phyloP scores from a whole-genome alignment of 2,329 filamentous ascomycete genomes.

The Aspergillus fructus region DNA sequence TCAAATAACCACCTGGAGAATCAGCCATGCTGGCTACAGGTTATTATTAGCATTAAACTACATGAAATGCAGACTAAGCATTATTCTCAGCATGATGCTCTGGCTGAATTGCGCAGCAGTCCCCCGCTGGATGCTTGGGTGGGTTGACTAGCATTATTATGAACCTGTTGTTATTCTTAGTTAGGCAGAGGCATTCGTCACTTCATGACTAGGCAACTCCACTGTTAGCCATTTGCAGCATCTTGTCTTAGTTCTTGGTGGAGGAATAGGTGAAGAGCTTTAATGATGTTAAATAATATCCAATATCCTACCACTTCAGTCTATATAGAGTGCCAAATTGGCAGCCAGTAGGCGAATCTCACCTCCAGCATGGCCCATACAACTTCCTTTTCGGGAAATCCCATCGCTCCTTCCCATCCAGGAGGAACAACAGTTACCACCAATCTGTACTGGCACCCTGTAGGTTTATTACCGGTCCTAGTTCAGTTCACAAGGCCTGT shows the following conservation, averaged over 20 bases:
- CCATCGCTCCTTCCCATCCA: constrained; percentile 3
- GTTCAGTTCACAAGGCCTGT: background rate
- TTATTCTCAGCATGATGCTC: background rate
- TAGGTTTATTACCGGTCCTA: background rate
- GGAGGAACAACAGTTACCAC: background rate
- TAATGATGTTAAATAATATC: background rate
- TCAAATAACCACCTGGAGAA: background rate
- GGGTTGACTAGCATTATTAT: background rate
- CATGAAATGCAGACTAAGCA: background rate
- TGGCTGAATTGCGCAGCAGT: background rate
- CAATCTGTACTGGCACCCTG: background rate
- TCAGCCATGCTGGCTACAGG: background rate
- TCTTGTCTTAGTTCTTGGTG: background rate
- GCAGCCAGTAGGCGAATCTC: background rate
- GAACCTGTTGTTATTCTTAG: constrained; percentile 15
- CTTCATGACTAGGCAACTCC: constrained; percentile 10
- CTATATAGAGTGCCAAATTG: background rate
- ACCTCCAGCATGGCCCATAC: constrained; percentile 2
- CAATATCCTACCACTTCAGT: background rate
- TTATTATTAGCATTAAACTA: constrained; percentile 7
- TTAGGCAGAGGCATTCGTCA: constrained; percentile 16
- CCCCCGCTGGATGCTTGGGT: background rate
- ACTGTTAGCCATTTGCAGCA: background rate
- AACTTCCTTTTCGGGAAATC: constrained; percentile 8
- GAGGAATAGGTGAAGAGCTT: background rate